Evolutionary conservation across 2,329 filamentous ascomycete species (phyloP).

Genomic region (Lasiodiplodia theobromae): DNA sequence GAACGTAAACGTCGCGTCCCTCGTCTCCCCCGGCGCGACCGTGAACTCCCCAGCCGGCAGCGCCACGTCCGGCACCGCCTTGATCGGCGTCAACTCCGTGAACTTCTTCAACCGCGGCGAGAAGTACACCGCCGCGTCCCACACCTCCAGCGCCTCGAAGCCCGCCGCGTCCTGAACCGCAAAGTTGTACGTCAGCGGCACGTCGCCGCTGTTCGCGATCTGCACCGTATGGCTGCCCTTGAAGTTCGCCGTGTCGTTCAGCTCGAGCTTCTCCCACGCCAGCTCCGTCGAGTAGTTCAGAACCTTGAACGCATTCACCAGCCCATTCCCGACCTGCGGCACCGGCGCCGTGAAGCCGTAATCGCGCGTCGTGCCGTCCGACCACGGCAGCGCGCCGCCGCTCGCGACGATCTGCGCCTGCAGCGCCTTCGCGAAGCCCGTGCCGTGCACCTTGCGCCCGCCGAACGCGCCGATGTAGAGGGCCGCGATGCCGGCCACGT

Average conservation of each 20-base stretch:
- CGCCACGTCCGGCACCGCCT: slow-evolving; percentile 32
- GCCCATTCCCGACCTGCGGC: slow-evolving; percentile 66
- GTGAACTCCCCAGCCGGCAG: slow-evolving; percentile 35
- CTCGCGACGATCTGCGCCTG: slow-evolving; percentile 40
- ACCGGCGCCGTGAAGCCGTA: slow-evolving; percentile 52
- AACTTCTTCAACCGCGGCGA: slow-evolving; percentile 33
- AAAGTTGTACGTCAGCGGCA: slow-evolving; percentile 60
- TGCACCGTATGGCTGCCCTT: slow-evolving; percentile 58
- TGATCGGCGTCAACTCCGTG: slow-evolving; percentile 3
- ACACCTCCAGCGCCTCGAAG: slow-evolving; percentile 57
- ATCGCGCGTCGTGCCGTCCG: slow-evolving; percentile 30
- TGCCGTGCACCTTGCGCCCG: slow-evolving; percentile 34
- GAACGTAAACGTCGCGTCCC: neutral
- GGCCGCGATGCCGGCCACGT: slow-evolving; percentile 58
- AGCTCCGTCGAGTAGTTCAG: slow-evolving; percentile 62
- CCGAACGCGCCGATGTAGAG: slow-evolving; percentile 40
- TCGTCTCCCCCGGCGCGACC: slow-evolving; percentile 28
- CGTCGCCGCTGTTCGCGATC: slow-evolving; percentile 62
- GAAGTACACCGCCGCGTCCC: slow-evolving; percentile 34
- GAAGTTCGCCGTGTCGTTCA: slow-evolving; percentile 70
- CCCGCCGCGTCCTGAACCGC: slow-evolving; percentile 59
- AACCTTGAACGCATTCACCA: slow-evolving; percentile 67
- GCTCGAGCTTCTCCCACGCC: slow-evolving; percentile 64
- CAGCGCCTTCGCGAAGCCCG: slow-evolving; percentile 38
- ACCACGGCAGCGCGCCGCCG: slow-evolving; percentile 37